Percentiles rank a stretch among this genome's conserved stretches.
These are phyloP conservation scores for Aureobasidium sp. DNA, from an alignment of 2,329 filamentous ascomycete species.

Conservation along the genomic window DNA sequence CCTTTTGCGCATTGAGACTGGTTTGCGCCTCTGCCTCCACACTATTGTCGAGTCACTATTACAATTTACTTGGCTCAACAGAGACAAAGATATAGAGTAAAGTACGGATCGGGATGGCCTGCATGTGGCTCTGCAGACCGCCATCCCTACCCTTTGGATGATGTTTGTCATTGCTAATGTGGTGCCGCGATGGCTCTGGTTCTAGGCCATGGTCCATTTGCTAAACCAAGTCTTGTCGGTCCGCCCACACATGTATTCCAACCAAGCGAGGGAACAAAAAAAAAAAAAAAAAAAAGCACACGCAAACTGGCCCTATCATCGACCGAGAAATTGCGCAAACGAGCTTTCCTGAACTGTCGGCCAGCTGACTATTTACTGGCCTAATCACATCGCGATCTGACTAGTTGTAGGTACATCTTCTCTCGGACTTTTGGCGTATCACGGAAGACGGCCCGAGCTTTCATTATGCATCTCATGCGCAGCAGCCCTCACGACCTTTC, in stretches of 20 bases:
- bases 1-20: neutral
- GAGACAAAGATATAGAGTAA: neutral
- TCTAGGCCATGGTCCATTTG: neutral
- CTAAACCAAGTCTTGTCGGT: neutral
- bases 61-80: neutral
- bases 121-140: neutral
- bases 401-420: neutral
- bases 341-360: neutral
- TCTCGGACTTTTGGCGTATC: neutral
- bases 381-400: neutral
- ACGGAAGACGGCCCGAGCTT: neutral
- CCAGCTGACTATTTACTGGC: neutral
- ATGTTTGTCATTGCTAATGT: neutral
- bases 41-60: neutral
- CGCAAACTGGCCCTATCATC: neutral
- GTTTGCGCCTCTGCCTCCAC: neutral
- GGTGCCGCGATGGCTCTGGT: neutral
- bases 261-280: neutral
- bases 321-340: neutral
- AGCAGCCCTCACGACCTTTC: neutral
- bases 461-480: too few relatives aligned
- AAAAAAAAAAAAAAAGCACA: too few relatives aligned
- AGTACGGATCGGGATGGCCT: neutral
- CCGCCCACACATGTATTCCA: neutral
- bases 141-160: neutral